Evolutionary conservation across 257 asterid species (phyloP), one percentile per base, ranked within the genome.

Genomic region (Ilex asprella): DNA sequence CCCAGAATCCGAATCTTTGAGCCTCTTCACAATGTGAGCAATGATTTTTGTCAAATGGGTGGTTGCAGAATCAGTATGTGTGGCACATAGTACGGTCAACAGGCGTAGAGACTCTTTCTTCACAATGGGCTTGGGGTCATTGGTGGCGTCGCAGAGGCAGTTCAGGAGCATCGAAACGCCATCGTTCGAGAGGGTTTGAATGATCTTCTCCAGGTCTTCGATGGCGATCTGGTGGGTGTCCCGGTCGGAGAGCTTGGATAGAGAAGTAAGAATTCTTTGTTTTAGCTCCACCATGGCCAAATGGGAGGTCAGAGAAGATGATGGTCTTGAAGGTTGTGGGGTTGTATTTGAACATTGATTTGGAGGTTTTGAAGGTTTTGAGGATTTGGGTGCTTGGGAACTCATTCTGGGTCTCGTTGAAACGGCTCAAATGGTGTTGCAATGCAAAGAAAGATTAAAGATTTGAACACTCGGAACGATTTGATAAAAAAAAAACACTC

Each of bases 201-300:
- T 85, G 67, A 93, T 82, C 69, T 82, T 86, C 65, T 87, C 91
- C 39, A 93, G 88, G 79, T 93, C 99, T 53, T 93, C 95, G 32
- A 93, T 80, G 29, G 97, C 99, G 87, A 93, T 93, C 85, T 90
- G 95, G 79, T 93, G 99, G 44, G 99, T 93, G 73, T 93, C 99
- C 49, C 97, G 84, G 74, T 93, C 97, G 49, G 99, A 87, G 52
- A 93, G 91, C 73, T 89, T 93, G n/a, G 95, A 81, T 1, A 93
- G 86, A 10, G 95, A 93, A 16, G 86, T 89, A 10, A 93, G 84
- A 16, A 89, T 86, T 43, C 95, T 73, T 70, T 93, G 99, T 86
- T 93, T 93, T 61, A 93, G 78, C 65, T 89, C 99, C 62, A 93
- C 82, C 96, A 85, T 93, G 16, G 95, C 97, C 15, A 93, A 64